A percentile compares a stretch with the other conserved stretches of the same genome.
These are phyloP conservation scores for Mycena haematopus DNA, from an alignment of 768 basidiomycete genomes.

Conservation along the genomic window DNA sequence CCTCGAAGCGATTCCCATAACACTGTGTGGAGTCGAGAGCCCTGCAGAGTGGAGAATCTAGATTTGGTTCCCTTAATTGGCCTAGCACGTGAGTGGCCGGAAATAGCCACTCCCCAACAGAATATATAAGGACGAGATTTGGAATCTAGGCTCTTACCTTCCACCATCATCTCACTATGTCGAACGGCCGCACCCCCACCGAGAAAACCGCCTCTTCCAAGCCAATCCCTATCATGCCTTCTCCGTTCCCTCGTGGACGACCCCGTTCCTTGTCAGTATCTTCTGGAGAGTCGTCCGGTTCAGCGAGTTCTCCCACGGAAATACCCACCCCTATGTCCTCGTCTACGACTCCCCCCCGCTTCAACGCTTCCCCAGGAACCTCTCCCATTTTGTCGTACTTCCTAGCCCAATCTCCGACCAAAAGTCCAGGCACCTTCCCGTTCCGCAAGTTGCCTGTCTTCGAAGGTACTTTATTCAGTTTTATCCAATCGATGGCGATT, in stretches of 20 bases:
- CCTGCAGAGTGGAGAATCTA: background rate
- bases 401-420: constrained; percentile 66
- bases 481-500: background rate
- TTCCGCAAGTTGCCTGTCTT: constrained; percentile 68
- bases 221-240: constrained; percentile 73
- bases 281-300: constrained; percentile 58
- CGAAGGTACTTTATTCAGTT: constrained; percentile 56
- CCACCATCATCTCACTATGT: constrained; percentile 37
- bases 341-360: constrained; percentile 46
- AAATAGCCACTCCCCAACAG: background rate
- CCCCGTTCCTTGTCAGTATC: constrained; percentile 69
- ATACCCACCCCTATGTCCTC: constrained; percentile 58
- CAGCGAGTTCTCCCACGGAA: constrained; percentile 59
- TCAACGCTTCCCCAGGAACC: constrained; percentile 59
- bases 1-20: constrained; percentile 5
- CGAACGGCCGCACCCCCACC: constrained; percentile 40
- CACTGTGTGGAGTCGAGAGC: constrained; percentile 14
- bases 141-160: constrained; percentile 4
- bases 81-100: constrained; percentile 1
- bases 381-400: constrained; percentile 80
- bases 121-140: constrained; percentile 11
- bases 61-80: background rate
- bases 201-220: constrained; percentile 40
- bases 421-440: constrained; percentile 61
- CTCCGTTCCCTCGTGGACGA: constrained; percentile 46